Evolutionary conservation across 805 yeast species (phyloP), one percentile per base, ranked within the genome.

Genomic region (Metschnikowia chrysomelidarum): DNA sequence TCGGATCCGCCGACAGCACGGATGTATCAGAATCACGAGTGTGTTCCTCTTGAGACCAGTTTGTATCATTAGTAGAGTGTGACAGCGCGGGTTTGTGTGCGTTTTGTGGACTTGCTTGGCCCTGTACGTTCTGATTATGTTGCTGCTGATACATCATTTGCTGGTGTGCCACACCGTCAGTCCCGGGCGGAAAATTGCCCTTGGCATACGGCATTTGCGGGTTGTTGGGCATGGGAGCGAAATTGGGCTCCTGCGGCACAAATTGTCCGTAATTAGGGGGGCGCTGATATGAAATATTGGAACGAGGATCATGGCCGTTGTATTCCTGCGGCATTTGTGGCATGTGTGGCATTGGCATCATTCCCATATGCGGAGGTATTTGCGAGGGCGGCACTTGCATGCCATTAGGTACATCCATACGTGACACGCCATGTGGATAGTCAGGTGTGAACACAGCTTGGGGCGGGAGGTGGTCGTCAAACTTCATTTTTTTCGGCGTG

Each of bases 51-150:
- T 64, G 69, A 4, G 71, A 67, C 72, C 72, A 67, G 33, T 56
- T 63, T 1, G 72, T 61, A n/a, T 67, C 72, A 46, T 62, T 65
- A 4, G 69, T 63, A 2, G 68, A 60, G 45, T 62, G 70, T 7
- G 70, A 62, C 38, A 34, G 43, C 8, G 43, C 27, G 10, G 33
- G 36, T 13, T 36, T 43, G 9, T 30, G 35, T 21, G 8, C 31
- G 31, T n/a, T n/a, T n/a, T n/a, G n/a, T n/a, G n/a, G n/a, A n/a
- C n/a, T n/a, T n/a, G n/a, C n/a, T n/a, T n/a, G n/a, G n/a, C n/a
- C n/a, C n/a, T n/a, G n/a, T n/a, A n/a, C n/a, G n/a, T n/a, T n/a
- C n/a, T n/a, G n/a, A n/a, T n/a, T n/a, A 19, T 27, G 38, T 16
- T 32, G 32, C 21, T 34, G 40, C 33, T 42, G 47, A 27, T 42